Evolutionary conservation across 1,139 yeast genomes (phyloP).

Genomic region (Debaryomyces nepalensis): DNA sequence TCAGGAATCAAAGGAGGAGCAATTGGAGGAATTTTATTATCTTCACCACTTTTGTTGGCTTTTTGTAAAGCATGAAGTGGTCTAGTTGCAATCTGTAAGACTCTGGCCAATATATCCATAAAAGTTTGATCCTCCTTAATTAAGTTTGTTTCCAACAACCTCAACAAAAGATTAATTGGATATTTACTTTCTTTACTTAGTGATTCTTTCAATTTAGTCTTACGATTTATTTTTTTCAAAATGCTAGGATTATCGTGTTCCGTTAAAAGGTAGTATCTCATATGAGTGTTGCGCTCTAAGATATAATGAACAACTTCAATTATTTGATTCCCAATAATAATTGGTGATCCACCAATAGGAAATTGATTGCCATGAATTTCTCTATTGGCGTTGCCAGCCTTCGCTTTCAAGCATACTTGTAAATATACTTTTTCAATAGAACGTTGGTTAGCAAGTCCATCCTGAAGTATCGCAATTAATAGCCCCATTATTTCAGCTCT

Average conservation of each 20-base stretch:
- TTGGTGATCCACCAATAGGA: slow-evolving; percentile 69
- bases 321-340: slow-evolving; percentile 75
- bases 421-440: slow-evolving; percentile 69
- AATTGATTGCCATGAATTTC: slow-evolving; percentile 33
- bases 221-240: slow-evolving; percentile 48
- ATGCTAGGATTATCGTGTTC: slow-evolving; percentile 74
- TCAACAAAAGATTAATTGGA: slow-evolving; percentile 74
- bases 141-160: slow-evolving; percentile 62
- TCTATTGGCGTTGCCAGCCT: slow-evolving; percentile 20
- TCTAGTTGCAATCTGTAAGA: slow-evolving; percentile 76
- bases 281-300: slow-evolving; percentile 68
- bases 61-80: slow-evolving; percentile 62
- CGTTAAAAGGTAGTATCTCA: slow-evolving; percentile 75
- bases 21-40: slow-evolving; percentile 37
- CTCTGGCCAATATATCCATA: slow-evolving; percentile 76
- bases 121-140: slow-evolving; percentile 74
- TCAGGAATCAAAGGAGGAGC: slow-evolving; percentile 71
- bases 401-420: slow-evolving; percentile 50
- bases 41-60: slow-evolving; percentile 21
- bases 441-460: slow-evolving; percentile 66
- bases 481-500: slow-evolving; percentile 77
- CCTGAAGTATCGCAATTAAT: slow-evolving; percentile 70
- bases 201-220: slow-evolving; percentile 42
- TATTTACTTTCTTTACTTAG: slow-evolving; percentile 54
- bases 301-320: slow-evolving; percentile 76